phyloP scores from a whole-genome alignment of 2,329 filamentous ascomycete species.

The Hymenoscyphus repandus region DNA sequence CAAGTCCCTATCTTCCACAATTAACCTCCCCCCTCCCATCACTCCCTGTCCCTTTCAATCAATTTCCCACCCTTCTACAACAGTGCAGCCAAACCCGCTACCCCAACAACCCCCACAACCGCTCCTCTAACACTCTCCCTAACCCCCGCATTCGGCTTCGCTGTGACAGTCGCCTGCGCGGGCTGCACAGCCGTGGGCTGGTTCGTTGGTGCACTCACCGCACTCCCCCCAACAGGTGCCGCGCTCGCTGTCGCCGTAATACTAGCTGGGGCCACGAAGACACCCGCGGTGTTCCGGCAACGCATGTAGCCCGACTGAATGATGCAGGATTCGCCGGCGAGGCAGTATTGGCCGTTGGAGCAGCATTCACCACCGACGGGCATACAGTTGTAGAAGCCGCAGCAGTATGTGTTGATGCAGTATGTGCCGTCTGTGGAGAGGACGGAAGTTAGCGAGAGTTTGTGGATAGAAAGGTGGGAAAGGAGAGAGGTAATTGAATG shows the following conservation, averaged over 20 bases:
- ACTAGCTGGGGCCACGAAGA: not conserved
- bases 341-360: constrained; percentile 3
- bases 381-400: constrained; percentile 2
- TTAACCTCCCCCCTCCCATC: too few species aligned
- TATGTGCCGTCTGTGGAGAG: not conserved
- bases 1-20: too few species aligned
- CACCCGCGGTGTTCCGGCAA: not conserved
- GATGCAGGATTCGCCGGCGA: not conserved
- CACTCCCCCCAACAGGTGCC: not conserved
- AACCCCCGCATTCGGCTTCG: not conserved
- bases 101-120: not conserved
- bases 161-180: not conserved
- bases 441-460: not conserved
- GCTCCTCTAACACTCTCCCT: not conserved
- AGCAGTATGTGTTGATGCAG: constrained; percentile 3
- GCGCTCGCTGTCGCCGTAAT: not conserved
- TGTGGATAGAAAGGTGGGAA: not conserved
- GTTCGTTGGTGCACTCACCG: not conserved
- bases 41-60: too few species aligned
- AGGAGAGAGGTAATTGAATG: not conserved
- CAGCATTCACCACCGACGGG: not conserved
- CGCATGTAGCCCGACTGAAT: not conserved
- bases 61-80: too few species aligned
- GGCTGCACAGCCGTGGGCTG: too few species aligned
- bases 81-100: not conserved